Percentiles rank a stretch among this genome's conserved stretches.
Conservation (phyloP, 352 stramenopile genomes). For the Aphanomyces cochlioides region DNA sequence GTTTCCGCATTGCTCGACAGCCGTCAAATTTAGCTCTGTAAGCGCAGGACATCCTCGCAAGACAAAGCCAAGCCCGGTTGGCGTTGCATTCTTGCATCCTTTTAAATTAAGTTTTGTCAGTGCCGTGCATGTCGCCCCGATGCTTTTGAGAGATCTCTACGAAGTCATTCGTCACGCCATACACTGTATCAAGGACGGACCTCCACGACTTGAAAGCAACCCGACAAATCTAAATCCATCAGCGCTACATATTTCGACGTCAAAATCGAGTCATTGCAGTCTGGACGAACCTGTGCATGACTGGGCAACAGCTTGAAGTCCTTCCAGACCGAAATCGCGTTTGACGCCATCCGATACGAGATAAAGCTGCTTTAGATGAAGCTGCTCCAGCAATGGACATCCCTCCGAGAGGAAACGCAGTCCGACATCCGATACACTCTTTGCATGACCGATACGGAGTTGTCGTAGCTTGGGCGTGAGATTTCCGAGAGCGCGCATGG, state of each 20-base stretch:
- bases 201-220: slow-evolving; percentile 44
- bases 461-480: slow-evolving; percentile 39
- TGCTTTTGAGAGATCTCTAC: slow-evolving; percentile 70
- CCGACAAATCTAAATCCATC: slow-evolving; percentile 48
- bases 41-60: slow-evolving; percentile 51
- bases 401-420: slow-evolving; percentile 79
- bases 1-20: slow-evolving; percentile 56
- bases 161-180: slow-evolving; percentile 40
- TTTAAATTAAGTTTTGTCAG: slow-evolving; percentile 73
- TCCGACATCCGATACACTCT: slow-evolving; percentile 76
- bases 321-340: slow-evolving; percentile 89
- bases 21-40: slow-evolving; percentile 49
- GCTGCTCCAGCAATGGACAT: slow-evolving; percentile 67
- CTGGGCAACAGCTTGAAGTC: slow-evolving; percentile 79
- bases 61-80: slow-evolving; percentile 58
- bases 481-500: slow-evolving; percentile 47
- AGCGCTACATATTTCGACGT: slow-evolving; percentile 30
- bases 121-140: slow-evolving; percentile 52
- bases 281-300: slow-evolving; percentile 41
- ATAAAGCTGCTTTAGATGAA: slow-evolving; percentile 80
- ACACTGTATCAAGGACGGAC: slow-evolving; percentile 68
- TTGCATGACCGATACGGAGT: slow-evolving; percentile 57
- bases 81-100: slow-evolving; percentile 77
- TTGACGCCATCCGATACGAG: slow-evolving; percentile 91
- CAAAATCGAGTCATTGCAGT: neutral